Percentiles rank a stretch among this genome's conserved stretches.
Evolutionary conservation across 2,329 filamentous ascomycete species (phyloP).

Genomic region (Penicillium hordei): DNA sequence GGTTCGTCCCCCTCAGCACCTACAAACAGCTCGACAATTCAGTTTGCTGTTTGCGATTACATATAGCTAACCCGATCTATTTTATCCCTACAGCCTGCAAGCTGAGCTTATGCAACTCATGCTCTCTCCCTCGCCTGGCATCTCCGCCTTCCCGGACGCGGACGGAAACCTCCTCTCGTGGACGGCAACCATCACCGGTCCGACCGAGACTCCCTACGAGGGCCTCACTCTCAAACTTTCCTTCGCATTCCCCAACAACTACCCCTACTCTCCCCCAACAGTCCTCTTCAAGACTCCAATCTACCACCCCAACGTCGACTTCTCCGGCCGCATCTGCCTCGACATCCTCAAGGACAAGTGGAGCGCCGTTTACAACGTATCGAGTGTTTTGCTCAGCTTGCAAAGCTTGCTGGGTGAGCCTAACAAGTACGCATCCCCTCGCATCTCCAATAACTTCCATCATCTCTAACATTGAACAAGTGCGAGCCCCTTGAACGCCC

Average conservation of each 20-base stretch:
- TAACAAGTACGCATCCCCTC: constrained; percentile 73
- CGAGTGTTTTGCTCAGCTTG: constrained; percentile 86
- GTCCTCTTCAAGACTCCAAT: constrained; percentile 98
- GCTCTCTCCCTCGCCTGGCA: constrained; percentile 87
- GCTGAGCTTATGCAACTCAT: constrained; percentile 98
- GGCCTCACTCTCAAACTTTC: constrained; percentile 86
- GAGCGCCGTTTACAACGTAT: constrained; percentile 96
- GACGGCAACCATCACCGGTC: constrained; percentile 91
- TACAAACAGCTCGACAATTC: background rate
- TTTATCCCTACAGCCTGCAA: constrained; percentile 66
- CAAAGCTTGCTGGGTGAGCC: constrained; percentile 95
- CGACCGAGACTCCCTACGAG: constrained; percentile 86
- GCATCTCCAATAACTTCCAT: background rate
- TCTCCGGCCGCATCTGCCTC: constrained; percentile 92
- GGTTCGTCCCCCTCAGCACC: constrained; percentile 51
- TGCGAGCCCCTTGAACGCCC: constrained; percentile 89
- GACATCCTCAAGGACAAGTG: constrained; percentile 99
- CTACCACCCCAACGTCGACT: constrained; percentile 98
- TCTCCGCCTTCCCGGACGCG: constrained; percentile 89
- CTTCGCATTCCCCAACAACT: constrained; percentile 87
- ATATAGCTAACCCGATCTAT: background rate
- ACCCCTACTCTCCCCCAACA: constrained; percentile 85
- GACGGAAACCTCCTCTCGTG: constrained; percentile 89
- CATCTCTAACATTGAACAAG: constrained; percentile 48
- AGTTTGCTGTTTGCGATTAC: background rate